Percentiles rank a stretch among this genome's conserved stretches.
Conservation (phyloP, 2,329 filamentous ascomycete species). For the Davidsoniella neocaledoniae region DNA sequence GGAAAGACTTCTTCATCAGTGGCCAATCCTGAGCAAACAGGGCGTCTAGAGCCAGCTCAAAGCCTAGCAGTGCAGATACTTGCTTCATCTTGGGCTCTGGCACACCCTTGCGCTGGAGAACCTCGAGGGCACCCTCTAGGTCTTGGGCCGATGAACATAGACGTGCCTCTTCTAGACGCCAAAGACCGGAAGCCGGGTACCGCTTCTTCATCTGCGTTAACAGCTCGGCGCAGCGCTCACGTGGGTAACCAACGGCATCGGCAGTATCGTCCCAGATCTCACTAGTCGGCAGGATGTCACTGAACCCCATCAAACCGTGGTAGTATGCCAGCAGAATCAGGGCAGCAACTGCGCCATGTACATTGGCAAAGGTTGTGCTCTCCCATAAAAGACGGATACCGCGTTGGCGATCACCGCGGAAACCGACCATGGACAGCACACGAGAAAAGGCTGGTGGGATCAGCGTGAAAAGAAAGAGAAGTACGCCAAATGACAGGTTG, state of each 20-base stretch:
- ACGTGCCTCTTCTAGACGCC: constrained; percentile 76
- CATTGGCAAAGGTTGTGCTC: constrained; percentile 66
- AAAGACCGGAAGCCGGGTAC: constrained; percentile 70
- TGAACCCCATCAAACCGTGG: constrained; percentile 69
- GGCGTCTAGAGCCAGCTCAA: constrained; percentile 63
- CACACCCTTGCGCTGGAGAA: constrained; percentile 36
- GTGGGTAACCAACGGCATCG: constrained; percentile 55
- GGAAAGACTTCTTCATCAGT: constrained; percentile 56
- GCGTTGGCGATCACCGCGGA: constrained; percentile 69
- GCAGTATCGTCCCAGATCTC: constrained; percentile 31
- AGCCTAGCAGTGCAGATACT: constrained; percentile 67
- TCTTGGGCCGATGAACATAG: constrained; percentile 51
- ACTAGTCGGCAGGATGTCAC: constrained; percentile 64
- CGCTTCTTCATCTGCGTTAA: constrained; percentile 56
- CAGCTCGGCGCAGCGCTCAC: constrained; percentile 46
- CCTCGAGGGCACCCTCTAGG: constrained; percentile 47
- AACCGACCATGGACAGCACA: constrained; percentile 75
- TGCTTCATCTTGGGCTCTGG: constrained; percentile 65
- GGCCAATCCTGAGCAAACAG: constrained; percentile 69
- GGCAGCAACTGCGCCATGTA: constrained; percentile 82
- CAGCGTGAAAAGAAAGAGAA: constrained; percentile 79
- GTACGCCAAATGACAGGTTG: constrained; percentile 76
- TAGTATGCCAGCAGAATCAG: constrained; percentile 73
- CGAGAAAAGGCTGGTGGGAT: constrained; percentile 82
- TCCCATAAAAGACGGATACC: constrained; percentile 83